Conservation (phyloP, 192 early-diverging fungal species). For the Paraglomus brasilianum region DNA sequence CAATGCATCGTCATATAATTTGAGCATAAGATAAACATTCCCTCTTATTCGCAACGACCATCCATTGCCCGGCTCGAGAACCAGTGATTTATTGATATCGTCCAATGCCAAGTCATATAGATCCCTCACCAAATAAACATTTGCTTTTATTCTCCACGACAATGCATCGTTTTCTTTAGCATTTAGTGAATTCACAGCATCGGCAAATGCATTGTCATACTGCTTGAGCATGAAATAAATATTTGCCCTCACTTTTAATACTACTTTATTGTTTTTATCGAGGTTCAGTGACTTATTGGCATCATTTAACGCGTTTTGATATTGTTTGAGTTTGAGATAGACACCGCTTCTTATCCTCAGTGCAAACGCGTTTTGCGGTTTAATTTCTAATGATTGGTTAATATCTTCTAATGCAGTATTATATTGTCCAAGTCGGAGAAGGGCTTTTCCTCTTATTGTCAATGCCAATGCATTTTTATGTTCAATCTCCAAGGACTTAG, state of each 20-base stretch:
- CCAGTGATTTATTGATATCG: too few species aligned
- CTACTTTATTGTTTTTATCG: too few species aligned
- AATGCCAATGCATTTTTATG: neutral
- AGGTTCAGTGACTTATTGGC: slow-evolving; percentile 2
- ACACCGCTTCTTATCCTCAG: neutral
- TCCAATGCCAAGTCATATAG: too few species aligned
- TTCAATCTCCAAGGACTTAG: neutral
- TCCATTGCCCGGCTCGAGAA: too few species aligned
- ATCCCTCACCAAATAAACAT: too few species aligned
- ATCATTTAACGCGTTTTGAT: slow-evolving; percentile 1
- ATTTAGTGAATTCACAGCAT: too few species aligned
- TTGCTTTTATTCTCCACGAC: too few species aligned
- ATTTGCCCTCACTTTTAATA: too few species aligned
- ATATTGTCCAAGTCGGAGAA: neutral
- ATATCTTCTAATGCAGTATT: neutral
- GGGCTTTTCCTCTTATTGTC: neutral
- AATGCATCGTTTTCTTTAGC: too few species aligned
- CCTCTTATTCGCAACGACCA: neutral
- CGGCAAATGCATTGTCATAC: too few species aligned
- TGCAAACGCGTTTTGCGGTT: neutral
- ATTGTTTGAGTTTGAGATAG: neutral
- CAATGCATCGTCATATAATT: slow-evolving; percentile 3
- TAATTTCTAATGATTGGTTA: slow-evolving; percentile 7
- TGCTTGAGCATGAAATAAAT: too few species aligned
- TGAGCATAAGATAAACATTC: slow-evolving; percentile 10